Percentiles rank a stretch among this genome's conserved stretches.
phyloP scores from a whole-genome alignment of 164 flowering plant genomes.

The Dillenia turbinata region DNA sequence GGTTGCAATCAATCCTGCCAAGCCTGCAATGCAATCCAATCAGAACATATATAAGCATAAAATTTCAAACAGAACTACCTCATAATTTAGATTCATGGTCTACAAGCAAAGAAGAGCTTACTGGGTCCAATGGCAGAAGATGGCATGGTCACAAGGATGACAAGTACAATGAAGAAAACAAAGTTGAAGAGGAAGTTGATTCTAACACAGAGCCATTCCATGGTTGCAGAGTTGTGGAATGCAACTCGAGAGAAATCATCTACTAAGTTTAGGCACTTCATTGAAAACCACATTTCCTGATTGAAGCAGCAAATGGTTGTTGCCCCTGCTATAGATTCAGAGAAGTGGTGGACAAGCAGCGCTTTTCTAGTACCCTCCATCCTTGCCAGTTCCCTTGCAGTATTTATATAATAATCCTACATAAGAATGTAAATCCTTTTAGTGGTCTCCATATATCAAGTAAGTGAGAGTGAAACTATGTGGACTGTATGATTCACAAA shows the following conservation, averaged over 20 bases:
- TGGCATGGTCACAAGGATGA: conserved; percentile 73
- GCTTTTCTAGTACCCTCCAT: conserved; percentile 67
- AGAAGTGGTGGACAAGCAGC: conserved; percentile 76
- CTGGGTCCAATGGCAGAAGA: conserved; percentile 65
- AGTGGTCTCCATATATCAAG: not conserved
- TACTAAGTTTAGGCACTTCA: conserved; percentile 32
- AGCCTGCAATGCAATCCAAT: conserved; percentile 32
- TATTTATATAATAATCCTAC: conserved; percentile 71
- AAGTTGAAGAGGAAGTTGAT: conserved; percentile 75
- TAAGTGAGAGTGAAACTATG: not conserved
- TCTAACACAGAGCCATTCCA: conserved; percentile 85
- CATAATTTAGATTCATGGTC: not conserved
- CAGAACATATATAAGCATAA: not conserved
- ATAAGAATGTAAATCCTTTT: conserved; percentile 1
- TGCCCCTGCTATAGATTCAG: conserved; percentile 68
- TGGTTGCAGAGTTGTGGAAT: conserved; percentile 67
- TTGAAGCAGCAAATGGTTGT: conserved; percentile 65
- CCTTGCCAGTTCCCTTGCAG: conserved; percentile 87
- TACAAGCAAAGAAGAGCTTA: conserved; percentile 33
- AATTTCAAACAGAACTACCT: not conserved
- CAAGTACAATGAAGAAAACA: conserved; percentile 64
- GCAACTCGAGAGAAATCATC: conserved; percentile 65
- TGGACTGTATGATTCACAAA: not conserved
- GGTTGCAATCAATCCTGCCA: conserved; percentile 76
- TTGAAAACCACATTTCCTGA: conserved; percentile 56